Conservation (phyloP, 306 rosid species). For the Astragalus membranaceus region DNA sequence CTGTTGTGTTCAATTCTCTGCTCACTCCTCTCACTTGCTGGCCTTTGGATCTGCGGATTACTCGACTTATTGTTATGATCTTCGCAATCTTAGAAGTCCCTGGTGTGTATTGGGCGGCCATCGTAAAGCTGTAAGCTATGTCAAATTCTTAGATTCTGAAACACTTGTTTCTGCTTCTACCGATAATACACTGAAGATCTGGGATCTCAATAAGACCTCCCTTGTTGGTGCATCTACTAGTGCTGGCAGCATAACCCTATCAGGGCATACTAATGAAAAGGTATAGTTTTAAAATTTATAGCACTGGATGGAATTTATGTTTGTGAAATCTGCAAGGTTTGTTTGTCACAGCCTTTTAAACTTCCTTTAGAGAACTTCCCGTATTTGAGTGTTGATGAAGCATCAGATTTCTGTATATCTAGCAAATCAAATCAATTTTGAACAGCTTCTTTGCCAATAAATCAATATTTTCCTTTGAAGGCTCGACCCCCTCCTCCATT, state of each 20-base stretch:
- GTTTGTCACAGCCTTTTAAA: not conserved
- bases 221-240: slow-evolving; percentile 44
- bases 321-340: not conserved
- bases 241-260: slow-evolving; percentile 75
- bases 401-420: not conserved
- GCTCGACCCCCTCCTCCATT: no score
- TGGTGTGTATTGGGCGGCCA: slow-evolving; percentile 89
- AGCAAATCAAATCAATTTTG: not conserved
- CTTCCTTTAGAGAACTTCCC: not conserved
- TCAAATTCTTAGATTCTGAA: slow-evolving; percentile 84
- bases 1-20: slow-evolving; percentile 93
- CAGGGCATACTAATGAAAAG: slow-evolving; percentile 93
- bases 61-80: slow-evolving; percentile 85
- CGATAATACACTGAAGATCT: slow-evolving; percentile 81
- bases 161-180: slow-evolving; percentile 95
- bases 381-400: slow-evolving; percentile 7
- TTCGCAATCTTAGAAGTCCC: slow-evolving; percentile 74
- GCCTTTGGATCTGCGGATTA: slow-evolving; percentile 83
- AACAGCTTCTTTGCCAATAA: no score
- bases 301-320: no score
- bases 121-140: slow-evolving; percentile 83
- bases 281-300: no score
- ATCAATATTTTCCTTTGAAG: no score
- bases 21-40: slow-evolving; percentile 73
- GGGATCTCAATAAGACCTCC: slow-evolving; percentile 82